Conservation (phyloP, 2,329 filamentous ascomycete genomes). For the Diaporthe humulicola region DNA sequence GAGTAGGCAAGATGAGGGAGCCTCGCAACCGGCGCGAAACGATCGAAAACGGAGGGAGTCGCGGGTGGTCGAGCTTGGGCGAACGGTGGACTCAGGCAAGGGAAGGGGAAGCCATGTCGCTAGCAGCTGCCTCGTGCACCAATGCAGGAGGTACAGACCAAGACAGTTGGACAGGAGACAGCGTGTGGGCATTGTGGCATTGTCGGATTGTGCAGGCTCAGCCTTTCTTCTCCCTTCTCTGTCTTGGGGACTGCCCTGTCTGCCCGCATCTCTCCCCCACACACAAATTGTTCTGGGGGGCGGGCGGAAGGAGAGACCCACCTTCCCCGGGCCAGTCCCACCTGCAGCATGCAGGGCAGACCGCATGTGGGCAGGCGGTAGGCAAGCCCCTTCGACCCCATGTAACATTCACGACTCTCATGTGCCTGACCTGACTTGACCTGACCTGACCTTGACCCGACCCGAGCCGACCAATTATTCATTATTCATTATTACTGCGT, state of each 20-base stretch:
- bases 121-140: neutral
- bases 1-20: neutral
- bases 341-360: slow-evolving; percentile 9
- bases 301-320: slow-evolving; percentile 7
- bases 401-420: neutral
- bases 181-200: neutral
- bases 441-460: slow-evolving; percentile 8
- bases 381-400: slow-evolving; percentile 14
- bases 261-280: neutral
- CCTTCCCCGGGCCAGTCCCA: slow-evolving; percentile 23
- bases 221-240: neutral
- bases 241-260: slow-evolving; percentile 1
- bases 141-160: neutral
- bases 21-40: neutral
- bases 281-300: neutral
- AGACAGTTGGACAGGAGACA: neutral
- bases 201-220: neutral
- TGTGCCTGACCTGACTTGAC: neutral
- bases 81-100: neutral
- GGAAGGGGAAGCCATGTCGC: neutral
- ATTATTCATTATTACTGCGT: neutral
- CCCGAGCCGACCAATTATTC: neutral
- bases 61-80: slow-evolving; percentile 14
- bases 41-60: slow-evolving; percentile 22
- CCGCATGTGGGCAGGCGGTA: neutral